Evolutionary conservation across 2,329 filamentous ascomycete species (phyloP).

Genomic region (Colletotrichum musicola): DNA sequence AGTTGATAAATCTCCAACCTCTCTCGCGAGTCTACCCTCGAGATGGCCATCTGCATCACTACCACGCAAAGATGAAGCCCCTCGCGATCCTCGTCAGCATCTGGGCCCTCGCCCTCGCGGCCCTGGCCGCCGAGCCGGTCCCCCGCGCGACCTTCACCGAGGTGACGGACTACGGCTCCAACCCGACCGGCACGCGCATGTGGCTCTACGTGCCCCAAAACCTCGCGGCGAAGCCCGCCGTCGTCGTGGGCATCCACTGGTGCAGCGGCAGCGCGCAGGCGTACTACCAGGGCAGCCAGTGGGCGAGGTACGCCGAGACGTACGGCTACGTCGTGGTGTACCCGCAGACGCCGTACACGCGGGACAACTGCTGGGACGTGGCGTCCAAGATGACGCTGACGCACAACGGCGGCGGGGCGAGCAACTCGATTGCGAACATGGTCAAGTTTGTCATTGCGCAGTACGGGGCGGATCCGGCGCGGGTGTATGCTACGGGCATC

Average conservation of each 20-base stretch:
- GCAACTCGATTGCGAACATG: slow-evolving; percentile 66
- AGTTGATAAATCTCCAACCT: neutral
- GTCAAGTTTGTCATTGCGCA: slow-evolving; percentile 61
- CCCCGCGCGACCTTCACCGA: slow-evolving; percentile 39
- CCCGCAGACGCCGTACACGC: slow-evolving; percentile 53
- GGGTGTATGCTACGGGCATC: slow-evolving; percentile 63
- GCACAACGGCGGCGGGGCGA: slow-evolving; percentile 64
- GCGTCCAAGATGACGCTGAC: slow-evolving; percentile 62
- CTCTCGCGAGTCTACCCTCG: neutral
- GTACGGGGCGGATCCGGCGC: slow-evolving; percentile 60
- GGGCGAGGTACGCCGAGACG: slow-evolving; percentile 65
- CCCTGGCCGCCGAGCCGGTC: slow-evolving; percentile 32
- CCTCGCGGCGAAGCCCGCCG: slow-evolving; percentile 56
- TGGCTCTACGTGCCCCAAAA: slow-evolving; percentile 52
- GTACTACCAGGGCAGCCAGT: slow-evolving; percentile 62
- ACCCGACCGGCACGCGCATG: slow-evolving; percentile 38
- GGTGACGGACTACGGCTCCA: slow-evolving; percentile 37
- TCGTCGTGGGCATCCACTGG: slow-evolving; percentile 69
- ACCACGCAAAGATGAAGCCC: neutral
- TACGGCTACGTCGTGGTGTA: slow-evolving; percentile 68
- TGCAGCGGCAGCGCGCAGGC: slow-evolving; percentile 66
- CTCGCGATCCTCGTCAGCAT: slow-evolving; percentile 18
- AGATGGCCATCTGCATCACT: neutral
- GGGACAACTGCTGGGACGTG: slow-evolving; percentile 70
- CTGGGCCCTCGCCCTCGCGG: neutral